phyloP scores from a whole-genome alignment of 352 stramenopile species.

The Phytophthora pistaciae region DNA sequence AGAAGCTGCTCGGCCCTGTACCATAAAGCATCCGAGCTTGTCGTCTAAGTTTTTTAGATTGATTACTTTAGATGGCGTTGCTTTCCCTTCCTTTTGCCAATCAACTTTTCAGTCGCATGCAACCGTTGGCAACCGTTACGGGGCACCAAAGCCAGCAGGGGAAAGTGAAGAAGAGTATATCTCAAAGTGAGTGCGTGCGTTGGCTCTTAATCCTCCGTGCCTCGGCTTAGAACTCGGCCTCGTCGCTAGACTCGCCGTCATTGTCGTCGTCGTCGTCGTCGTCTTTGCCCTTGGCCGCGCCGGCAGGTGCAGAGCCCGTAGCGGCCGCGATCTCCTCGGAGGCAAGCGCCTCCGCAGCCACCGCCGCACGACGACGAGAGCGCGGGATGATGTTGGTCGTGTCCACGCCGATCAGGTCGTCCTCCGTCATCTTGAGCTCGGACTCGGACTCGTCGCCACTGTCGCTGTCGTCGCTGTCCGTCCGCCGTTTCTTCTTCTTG shows the following conservation, averaged over 20 bases:
- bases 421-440: constrained; percentile 87
- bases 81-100: not conserved
- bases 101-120: constrained; percentile 1
- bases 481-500: constrained; percentile 79
- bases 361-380: constrained; percentile 71
- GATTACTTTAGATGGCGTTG: not conserved
- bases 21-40: constrained; percentile 9
- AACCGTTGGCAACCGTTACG: constrained; percentile 9
- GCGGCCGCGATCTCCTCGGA: constrained; percentile 60
- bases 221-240: constrained; percentile 83
- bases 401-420: constrained; percentile 87
- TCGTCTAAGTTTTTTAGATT: not conserved
- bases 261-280: constrained; percentile 43
- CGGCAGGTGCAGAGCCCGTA: constrained; percentile 19
- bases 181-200: constrained; percentile 18
- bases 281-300: constrained; percentile 1
- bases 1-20: constrained; percentile 33
- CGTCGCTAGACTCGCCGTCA: constrained; percentile 85
- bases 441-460: constrained; percentile 72
- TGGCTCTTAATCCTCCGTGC: constrained; percentile 1
- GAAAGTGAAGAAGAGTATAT: constrained; percentile 18
- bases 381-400: constrained; percentile 90
- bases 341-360: constrained; percentile 72
- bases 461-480: constrained; percentile 67
- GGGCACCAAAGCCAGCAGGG: not conserved